These are phyloP conservation scores for Mortierella sp. DNA, from an alignment of 371 early-diverging fungal genomes.

Conservation along the genomic window DNA sequence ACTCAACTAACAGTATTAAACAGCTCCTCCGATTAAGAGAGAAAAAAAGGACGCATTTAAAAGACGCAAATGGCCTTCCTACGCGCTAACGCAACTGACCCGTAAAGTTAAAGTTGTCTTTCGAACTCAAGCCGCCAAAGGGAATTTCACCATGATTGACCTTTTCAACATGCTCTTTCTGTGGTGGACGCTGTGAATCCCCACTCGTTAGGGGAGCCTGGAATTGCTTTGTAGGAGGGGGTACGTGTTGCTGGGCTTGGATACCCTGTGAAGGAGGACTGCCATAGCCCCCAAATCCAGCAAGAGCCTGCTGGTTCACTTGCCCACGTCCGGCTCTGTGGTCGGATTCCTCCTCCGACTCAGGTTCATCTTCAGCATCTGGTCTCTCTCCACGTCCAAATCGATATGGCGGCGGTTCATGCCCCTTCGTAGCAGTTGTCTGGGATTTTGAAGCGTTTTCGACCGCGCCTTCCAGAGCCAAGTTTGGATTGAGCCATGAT, in stretches of 20 bases:
- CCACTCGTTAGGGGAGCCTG: background rate
- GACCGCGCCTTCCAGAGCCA: slow-evolving; percentile 23
- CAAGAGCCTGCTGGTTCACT: background rate
- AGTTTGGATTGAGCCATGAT: slow-evolving; percentile 37
- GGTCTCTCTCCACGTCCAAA: slow-evolving; percentile 50
- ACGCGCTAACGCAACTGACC: background rate
- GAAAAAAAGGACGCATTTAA: background rate
- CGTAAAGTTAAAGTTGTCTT: slow-evolving; percentile 6
- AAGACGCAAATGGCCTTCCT: background rate
- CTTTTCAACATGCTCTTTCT: slow-evolving; percentile 3
- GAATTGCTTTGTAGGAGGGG: background rate
- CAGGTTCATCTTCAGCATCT: slow-evolving; percentile 47
- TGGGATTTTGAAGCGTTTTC: background rate
- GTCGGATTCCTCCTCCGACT: slow-evolving; percentile 47
- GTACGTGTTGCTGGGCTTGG: slow-evolving; percentile 1
- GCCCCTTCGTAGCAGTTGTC: slow-evolving; percentile 12
- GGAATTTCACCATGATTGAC: slow-evolving; percentile 34
- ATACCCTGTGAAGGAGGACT: background rate
- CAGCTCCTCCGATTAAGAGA: background rate
- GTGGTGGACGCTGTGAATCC: slow-evolving; percentile 6
- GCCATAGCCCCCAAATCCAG: background rate
- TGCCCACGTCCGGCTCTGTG: slow-evolving; percentile 12
- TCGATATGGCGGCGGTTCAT: slow-evolving; percentile 38
- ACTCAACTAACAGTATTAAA: too few species aligned
- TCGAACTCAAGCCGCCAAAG: slow-evolving; percentile 28